Percentiles rank a stretch among this genome's conserved stretches.
Evolutionary conservation across 1,284 basidiomycete species (phyloP).

Genomic region (Cystobasidium sp.): DNA sequence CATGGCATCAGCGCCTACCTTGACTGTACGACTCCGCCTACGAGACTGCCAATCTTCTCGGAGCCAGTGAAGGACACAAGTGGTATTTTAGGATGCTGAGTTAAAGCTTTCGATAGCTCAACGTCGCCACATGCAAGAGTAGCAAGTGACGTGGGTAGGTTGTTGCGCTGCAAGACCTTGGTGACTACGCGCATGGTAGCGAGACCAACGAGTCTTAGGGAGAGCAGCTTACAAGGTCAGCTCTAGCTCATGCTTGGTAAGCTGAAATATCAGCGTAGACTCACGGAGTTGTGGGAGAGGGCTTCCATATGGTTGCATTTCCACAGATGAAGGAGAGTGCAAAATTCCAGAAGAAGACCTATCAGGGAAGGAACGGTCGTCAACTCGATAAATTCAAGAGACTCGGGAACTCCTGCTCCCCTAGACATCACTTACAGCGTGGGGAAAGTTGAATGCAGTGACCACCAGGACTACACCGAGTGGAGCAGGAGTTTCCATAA

Average conservation of each 20-base stretch:
- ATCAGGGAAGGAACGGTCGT: slow-evolving; percentile 19
- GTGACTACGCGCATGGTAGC: slow-evolving; percentile 85
- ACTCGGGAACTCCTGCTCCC: too few relatives aligned
- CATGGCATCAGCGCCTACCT: slow-evolving; percentile 8
- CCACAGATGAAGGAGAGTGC: slow-evolving; percentile 85
- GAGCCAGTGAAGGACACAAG: slow-evolving; percentile 91
- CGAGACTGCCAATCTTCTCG: slow-evolving; percentile 80
- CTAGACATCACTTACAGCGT: slow-evolving; percentile 69
- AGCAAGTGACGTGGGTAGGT: slow-evolving; percentile 79
- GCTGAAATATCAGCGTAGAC: neutral
- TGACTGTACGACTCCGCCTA: slow-evolving; percentile 70
- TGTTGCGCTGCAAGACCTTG: slow-evolving; percentile 77
- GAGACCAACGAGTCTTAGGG: slow-evolving; percentile 63
- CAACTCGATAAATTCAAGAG: too few relatives aligned
- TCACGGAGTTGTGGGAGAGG: slow-evolving; percentile 83
- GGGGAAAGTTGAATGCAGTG: slow-evolving; percentile 91
- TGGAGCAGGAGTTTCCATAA: slow-evolving; percentile 85
- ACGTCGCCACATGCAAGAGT: slow-evolving; percentile 81
- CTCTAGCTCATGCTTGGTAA: neutral
- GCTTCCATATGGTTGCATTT: slow-evolving; percentile 94
- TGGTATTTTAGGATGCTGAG: slow-evolving; percentile 68
- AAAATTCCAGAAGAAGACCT: slow-evolving; percentile 71
- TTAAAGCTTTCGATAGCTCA: slow-evolving; percentile 76
- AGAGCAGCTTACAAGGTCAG: too few relatives aligned
- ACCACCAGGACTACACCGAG: slow-evolving; percentile 89